Evolutionary conservation across 495 filamentous ascomycete genomes (phyloP).

Genomic region (Choiromyces venosus): DNA sequence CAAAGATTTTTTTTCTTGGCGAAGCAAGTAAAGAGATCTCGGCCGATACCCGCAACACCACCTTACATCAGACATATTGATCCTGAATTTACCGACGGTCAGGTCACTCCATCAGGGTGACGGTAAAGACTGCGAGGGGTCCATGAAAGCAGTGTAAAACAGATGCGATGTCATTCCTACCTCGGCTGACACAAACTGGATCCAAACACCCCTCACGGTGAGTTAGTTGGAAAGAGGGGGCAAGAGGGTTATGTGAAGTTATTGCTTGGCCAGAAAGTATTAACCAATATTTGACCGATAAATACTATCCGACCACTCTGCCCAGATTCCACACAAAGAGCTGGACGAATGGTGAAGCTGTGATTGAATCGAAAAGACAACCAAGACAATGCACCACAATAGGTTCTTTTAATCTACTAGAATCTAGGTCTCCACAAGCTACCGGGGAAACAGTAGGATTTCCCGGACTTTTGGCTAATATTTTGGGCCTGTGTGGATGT

Average conservation of each 20-base stretch:
- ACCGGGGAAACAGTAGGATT: no score
- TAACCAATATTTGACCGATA: background rate
- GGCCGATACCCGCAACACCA: no score
- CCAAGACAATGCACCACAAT: background rate
- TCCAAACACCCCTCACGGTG: background rate
- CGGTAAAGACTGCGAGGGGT: no score
- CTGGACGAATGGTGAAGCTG: background rate
- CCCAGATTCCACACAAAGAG: no score
- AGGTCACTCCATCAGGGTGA: background rate
- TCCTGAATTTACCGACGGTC: background rate
- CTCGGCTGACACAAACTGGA: background rate
- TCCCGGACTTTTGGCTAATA: no score
- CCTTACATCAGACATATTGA: background rate
- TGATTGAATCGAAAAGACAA: background rate
- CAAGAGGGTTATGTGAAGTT: background rate
- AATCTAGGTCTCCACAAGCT: no score
- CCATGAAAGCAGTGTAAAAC: background rate
- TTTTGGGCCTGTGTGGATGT: no score
- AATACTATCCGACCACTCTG: background rate
- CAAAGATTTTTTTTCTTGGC: no score
- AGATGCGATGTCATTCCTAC: background rate
- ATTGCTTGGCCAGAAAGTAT: background rate
- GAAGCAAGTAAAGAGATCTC: no score
- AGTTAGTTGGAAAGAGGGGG: background rate
- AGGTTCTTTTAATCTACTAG: no score